Evolutionary conservation across 2,329 filamentous ascomycete genomes (phyloP).

Genomic region (Calonectria hongkongensis): DNA sequence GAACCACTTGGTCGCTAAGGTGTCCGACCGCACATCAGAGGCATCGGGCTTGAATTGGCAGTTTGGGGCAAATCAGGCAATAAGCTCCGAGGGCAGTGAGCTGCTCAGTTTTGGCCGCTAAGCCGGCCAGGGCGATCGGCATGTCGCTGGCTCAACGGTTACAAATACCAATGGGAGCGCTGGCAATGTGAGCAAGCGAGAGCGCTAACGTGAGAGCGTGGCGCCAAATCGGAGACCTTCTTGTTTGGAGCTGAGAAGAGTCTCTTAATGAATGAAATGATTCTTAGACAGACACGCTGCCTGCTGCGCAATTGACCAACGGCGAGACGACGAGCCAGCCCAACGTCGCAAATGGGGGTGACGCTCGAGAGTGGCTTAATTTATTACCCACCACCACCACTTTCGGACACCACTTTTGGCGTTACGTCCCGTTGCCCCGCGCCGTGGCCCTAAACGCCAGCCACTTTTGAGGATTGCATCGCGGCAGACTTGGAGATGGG

Average conservation of each 20-base stretch:
- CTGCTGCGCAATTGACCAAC: background rate
- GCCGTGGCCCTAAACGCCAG: background rate
- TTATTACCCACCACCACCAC: slow-evolving; percentile 26
- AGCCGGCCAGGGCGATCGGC: slow-evolving; percentile 10
- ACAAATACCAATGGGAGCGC: slow-evolving; percentile 5
- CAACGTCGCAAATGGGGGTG: slow-evolving; percentile 15
- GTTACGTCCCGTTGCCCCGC: slow-evolving; percentile 17
- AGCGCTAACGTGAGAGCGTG: slow-evolving; percentile 21
- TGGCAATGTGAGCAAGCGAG: background rate
- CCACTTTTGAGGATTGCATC: slow-evolving; percentile 7
- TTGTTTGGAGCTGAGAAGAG: background rate
- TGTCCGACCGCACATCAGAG: background rate
- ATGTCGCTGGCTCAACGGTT: background rate
- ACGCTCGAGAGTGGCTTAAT: slow-evolving; percentile 12
- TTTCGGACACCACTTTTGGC: slow-evolving; percentile 19
- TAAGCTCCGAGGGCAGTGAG: slow-evolving; percentile 11
- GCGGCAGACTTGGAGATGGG: background rate
- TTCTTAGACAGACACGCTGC: background rate
- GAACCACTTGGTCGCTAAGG: background rate
- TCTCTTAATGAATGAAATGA: background rate
- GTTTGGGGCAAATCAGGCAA: slow-evolving; percentile 15
- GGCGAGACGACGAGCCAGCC: background rate
- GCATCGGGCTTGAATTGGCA: slow-evolving; percentile 2
- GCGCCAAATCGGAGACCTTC: background rate
- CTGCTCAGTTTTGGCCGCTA: background rate